Evolutionary conservation across 129 eudicot genomes (phyloP), one percentile per base, ranked within the genome.

Genomic region (Erigeron canadensis): DNA sequence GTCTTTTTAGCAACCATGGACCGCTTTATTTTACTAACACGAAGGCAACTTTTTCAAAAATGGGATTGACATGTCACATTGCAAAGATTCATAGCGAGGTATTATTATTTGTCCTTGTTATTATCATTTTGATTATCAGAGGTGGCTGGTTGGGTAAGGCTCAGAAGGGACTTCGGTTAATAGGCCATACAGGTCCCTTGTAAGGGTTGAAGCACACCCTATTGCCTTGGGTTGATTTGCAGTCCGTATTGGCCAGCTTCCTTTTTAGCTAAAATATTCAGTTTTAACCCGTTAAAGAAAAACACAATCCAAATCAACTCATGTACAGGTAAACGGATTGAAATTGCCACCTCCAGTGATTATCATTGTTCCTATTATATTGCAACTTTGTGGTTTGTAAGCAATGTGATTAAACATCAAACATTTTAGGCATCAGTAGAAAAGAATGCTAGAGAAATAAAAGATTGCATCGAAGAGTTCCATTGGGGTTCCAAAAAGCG

Each of bases 51-150:
- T 90, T 95, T 68, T 88, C 89, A 50, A 95, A 95, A 83, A 77
- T 95, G 89, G 99, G 99, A 44, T 83, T 95, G 72, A 78, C 96
- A 53, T 95, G 99, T 80, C 99, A 95, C 82, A 95, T 95, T 61
- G 99, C 99, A 40, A 95, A 95, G 86, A 95, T 95, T 73, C 99
- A 95, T 64, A 95, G 99, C 19, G 99, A 95, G 99, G 99, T 94
- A 87, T 44, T 17, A 34, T 39, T 15, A 67, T 12, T 12, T 40
- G 38, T 69, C 9, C 50, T 51, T 40, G 18, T 63, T 47, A 11
- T 50, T 50, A 69, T 69, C 0, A 10, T 34, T 51, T 16, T 21
- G 1, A 3, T 28, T 8, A 48, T n/a, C 5, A 11, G 3, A 16
- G 15, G 37, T 15, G 18, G 65, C 5, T 0, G 16, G 16, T 47